Conservation (phyloP, 2,329 filamentous ascomycete species). For the Sporothrix schenckii region DNA sequence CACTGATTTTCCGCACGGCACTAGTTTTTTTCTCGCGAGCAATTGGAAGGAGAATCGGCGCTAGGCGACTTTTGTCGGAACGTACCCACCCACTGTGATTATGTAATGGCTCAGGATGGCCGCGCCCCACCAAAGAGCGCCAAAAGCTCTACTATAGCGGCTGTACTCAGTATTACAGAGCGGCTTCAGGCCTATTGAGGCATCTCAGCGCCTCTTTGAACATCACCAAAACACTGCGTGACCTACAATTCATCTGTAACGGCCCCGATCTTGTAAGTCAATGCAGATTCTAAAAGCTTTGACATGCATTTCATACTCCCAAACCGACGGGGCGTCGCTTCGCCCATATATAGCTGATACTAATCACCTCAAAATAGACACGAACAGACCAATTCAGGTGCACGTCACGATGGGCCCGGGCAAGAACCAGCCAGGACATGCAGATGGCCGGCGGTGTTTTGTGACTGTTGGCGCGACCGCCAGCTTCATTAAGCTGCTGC, state of each 20-base stretch:
- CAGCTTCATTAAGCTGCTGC: slow-evolving; percentile 72
- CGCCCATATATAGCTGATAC: background rate
- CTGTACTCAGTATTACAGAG: background rate
- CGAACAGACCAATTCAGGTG: background rate
- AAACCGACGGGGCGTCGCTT: background rate
- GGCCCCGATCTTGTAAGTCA: background rate
- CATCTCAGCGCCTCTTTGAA: background rate
- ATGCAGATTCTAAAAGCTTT: background rate
- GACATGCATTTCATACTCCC: background rate
- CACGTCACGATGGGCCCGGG: too few relatives aligned
- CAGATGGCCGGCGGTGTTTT: slow-evolving; percentile 61
- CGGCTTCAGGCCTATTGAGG: background rate
- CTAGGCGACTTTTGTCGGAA: background rate
- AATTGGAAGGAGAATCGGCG: background rate
- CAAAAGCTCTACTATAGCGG: background rate
- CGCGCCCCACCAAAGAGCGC: background rate
- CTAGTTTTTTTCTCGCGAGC: slow-evolving; percentile 13
- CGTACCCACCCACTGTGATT: background rate
- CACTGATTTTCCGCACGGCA: background rate
- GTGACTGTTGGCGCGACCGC: slow-evolving; percentile 93
- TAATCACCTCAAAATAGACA: background rate
- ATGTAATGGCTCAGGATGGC: background rate
- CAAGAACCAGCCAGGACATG: background rate
- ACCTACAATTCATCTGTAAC: background rate
- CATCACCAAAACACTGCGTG: background rate